Percentiles rank a stretch among this genome's conserved stretches.
phyloP scores from a whole-genome alignment of 345 rosid genomes.

The Eucalyptus sideroxylon region DNA sequence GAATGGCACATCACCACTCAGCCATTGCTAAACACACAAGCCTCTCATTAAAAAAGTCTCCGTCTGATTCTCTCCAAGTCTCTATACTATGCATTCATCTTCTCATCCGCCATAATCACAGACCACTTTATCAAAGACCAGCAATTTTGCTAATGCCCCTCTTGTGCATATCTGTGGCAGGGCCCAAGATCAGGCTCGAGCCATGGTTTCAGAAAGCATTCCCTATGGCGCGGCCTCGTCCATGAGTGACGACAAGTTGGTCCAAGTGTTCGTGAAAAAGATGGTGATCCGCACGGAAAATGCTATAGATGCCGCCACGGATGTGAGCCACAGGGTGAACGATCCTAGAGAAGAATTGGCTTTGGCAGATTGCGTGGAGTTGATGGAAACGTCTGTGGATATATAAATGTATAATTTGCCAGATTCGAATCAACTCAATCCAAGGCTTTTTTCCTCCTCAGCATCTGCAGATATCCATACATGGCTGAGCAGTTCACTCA shows the following conservation, averaged over 20 bases:
- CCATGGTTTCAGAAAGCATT: conserved; percentile 17
- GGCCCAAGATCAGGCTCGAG: conserved; percentile 18
- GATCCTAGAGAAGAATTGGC: conserved; percentile 14
- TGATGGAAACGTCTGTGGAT: conserved; percentile 48
- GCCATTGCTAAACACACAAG: conserved; percentile 29
- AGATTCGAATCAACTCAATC: conserved; percentile 2
- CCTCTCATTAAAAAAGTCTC: conserved; percentile 8
- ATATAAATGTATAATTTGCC: neutral
- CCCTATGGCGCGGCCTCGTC: neutral
- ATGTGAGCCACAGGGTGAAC: conserved; percentile 7
- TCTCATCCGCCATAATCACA: conserved; percentile 9
- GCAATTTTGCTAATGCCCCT: neutral
- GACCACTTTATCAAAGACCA: neutral
- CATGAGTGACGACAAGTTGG: conserved; percentile 7
- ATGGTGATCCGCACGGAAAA: conserved; percentile 3
- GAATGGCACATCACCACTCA: conserved; percentile 12
- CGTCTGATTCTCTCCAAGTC: conserved; percentile 8
- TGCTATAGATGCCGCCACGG: neutral
- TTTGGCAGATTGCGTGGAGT: conserved; percentile 32
- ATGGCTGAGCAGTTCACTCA: conserved; percentile 71
- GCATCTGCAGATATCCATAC: conserved; percentile 37
- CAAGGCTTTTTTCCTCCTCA: neutral
- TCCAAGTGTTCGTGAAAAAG: conserved; percentile 23
- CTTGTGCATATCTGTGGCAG: conserved; percentile 14
- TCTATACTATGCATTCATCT: neutral